Conservation (phyloP, 2,329 filamentous ascomycete genomes). For the Apiospora sp. region DNA sequence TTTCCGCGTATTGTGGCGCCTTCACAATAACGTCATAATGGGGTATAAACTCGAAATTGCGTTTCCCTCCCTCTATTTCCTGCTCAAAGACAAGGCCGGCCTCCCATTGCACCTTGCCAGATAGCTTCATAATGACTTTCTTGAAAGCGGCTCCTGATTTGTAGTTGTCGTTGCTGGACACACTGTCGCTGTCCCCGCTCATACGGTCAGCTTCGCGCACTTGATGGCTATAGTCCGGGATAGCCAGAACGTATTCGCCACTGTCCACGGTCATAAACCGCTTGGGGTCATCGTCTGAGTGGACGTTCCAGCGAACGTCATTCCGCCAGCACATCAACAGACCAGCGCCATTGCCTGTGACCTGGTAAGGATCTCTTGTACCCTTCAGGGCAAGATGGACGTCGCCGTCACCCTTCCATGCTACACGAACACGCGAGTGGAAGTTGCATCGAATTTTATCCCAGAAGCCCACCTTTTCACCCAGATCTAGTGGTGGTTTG, state of each 20-base stretch:
- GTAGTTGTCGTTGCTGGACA: constrained; percentile 68
- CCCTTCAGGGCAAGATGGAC: constrained; percentile 93
- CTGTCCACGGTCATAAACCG: constrained; percentile 96
- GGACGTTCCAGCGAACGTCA: constrained; percentile 87
- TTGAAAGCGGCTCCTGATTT: constrained; percentile 88
- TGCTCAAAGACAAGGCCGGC: constrained; percentile 92
- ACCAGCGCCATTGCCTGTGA: constrained; percentile 91
- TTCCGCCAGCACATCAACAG: constrained; percentile 99
- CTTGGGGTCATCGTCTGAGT: constrained; percentile 84
- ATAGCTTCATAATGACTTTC: constrained; percentile 98
- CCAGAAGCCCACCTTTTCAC: constrained; percentile 96
- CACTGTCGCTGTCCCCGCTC: constrained; percentile 63
- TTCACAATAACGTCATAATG: constrained; percentile 92
- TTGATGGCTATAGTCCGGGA: constrained; percentile 92
- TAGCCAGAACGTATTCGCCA: constrained; percentile 91
- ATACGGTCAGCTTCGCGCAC: constrained; percentile 70
- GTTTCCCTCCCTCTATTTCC: constrained; percentile 73
- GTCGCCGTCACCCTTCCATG: constrained; percentile 96
- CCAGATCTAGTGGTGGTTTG: constrained; percentile 92
- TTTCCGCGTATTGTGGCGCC: constrained; percentile 76
- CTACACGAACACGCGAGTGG: constrained; percentile 86
- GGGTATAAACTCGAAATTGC: constrained; percentile 88
- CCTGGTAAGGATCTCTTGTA: constrained; percentile 88
- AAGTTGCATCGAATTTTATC: constrained; percentile 96
- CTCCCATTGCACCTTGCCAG: constrained; percentile 93